Evolutionary conservation across 1,284 basidiomycete genomes (phyloP), one percentile per base, ranked within the genome.

Genomic region (Schizopora paradoxa): DNA sequence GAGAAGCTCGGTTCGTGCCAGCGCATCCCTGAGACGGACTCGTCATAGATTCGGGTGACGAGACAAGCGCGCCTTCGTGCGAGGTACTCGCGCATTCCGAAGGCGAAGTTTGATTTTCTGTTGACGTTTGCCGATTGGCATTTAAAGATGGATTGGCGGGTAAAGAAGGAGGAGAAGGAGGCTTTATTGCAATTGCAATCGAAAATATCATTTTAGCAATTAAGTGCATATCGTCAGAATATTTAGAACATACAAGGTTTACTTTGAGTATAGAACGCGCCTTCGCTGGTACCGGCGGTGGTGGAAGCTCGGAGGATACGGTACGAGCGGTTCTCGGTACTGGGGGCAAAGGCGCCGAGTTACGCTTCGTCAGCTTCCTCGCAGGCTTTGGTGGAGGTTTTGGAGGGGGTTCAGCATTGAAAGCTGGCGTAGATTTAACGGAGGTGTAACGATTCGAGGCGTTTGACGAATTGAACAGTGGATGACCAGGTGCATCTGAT

Each of bases 201-300:
- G n/a, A n/a, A n/a, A n/a, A n/a, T n/a, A n/a, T n/a, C n/a, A n/a
- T n/a, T n/a, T n/a, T n/a, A n/a, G n/a, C n/a, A n/a, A n/a, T n/a
- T n/a, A n/a, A n/a, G n/a, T n/a, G n/a, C n/a, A n/a, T n/a, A n/a
- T n/a, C n/a, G n/a, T n/a, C 18, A 22, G 19, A 8, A 27, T 16
- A 31, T 27, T 21, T 34, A 36, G n/a, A n/a, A n/a, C 43, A 27
- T 25, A 48, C 47, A 21, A 13, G 26, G 13, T 7, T 27, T 16
- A 32, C 37, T 8, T 46, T 42, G 23, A 18, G 13, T 10, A 38
- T 36, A 6, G 21, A 42, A 6, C 22, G 2, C 2, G 25, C 19
- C 32, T 46, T 45, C 1, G 48, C 40, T 10, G 48, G 48, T 18
- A 46, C 44, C n/a, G 43, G 48, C 14, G 43, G 48, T 11, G 48